Conservation (phyloP, 2,329 filamentous ascomycete genomes). For the Berkeleyomyces basicola region DNA sequence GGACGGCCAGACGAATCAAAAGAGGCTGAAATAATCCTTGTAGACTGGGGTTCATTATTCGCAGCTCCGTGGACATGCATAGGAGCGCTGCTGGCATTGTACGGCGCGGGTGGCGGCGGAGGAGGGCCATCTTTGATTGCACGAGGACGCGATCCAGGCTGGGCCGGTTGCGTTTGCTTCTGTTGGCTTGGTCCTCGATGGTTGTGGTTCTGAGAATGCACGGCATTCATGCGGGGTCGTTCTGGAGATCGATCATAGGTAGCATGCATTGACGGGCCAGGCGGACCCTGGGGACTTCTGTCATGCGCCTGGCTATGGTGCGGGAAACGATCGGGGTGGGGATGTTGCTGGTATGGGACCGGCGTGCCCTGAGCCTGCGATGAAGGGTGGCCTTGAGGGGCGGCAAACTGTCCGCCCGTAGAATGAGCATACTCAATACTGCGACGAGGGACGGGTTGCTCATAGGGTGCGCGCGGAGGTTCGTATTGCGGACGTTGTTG, state of each 20-base stretch:
- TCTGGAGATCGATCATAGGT: conserved; percentile 18
- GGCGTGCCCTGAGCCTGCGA: conserved; percentile 3
- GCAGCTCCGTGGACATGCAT: neutral
- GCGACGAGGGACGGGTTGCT: conserved; percentile 22
- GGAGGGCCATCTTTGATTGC: conserved; percentile 29
- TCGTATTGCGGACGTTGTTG: conserved; percentile 22
- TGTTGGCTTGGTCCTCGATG: conserved; percentile 21
- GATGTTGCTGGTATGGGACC: conserved; percentile 26
- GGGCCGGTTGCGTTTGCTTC: conserved; percentile 17
- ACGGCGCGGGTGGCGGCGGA: conserved; percentile 34
- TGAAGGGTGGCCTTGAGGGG: conserved; percentile 17
- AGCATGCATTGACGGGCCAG: conserved; percentile 9
- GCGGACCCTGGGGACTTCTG: conserved; percentile 15
- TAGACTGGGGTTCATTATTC: neutral
- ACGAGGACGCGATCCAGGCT: conserved; percentile 20
- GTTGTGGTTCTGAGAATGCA: conserved; percentile 16
- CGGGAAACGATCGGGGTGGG: conserved; percentile 16
- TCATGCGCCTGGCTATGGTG: conserved; percentile 23
- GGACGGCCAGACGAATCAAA: conserved; percentile 24
- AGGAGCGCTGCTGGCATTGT: conserved; percentile 17
- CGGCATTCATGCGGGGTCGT: conserved; percentile 18
- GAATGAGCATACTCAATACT: conserved; percentile 15
- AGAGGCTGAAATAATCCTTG: neutral
- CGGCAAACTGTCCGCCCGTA: conserved; percentile 23
- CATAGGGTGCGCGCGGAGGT: conserved; percentile 26